Evolutionary conservation across 306 rosid species (phyloP), one percentile per base, ranked within the genome.

Genomic region (Betula pendula): DNA sequence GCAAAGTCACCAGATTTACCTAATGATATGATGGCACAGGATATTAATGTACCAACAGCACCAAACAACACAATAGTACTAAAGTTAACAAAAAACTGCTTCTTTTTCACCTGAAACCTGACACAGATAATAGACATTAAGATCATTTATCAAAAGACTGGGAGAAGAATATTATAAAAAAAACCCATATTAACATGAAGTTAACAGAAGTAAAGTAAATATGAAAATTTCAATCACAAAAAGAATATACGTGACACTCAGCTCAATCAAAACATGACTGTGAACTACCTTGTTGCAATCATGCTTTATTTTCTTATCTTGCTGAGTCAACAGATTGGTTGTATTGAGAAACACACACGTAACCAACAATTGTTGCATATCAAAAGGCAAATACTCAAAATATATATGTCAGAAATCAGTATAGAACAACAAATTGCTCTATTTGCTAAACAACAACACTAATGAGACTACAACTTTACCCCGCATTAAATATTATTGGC

Each of bases 61-160:
- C 99, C 99, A 80, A 96, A 96, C 82, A 91, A 45, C 79, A 81
- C 74, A 74, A 96, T 96, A 31, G 98, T 92, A 25, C 86, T 89
- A 82, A 96, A 96, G 80, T 96, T 92, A 8, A 81, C 88, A 68
- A 96, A 96, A 81, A 96, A 96, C 80, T 87, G 98, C 89, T 96
- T 96, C 97, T 96, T 96, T 84, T 96, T 96, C 84, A 96, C 99
- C 84, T 96, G 99, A 85, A 96, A 96, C 86, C 99, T 96, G 97
- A 60, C 77, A 77, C 42, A 79, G 51, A 82, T 58, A 79, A 52
- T 45, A 81, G 51, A 79, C 47, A 76, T 59, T 33, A 73, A 75
- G 43, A 69, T 48, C 53, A 81, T 33, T 25, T 73, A 51, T 77
- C 47, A 50, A 12, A 75, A 60, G 22, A 40, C 48, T 45, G 17